Base-by-base conservation (phyloP, 75 land plant species). In the Adiantum capillusveneris region DNA sequence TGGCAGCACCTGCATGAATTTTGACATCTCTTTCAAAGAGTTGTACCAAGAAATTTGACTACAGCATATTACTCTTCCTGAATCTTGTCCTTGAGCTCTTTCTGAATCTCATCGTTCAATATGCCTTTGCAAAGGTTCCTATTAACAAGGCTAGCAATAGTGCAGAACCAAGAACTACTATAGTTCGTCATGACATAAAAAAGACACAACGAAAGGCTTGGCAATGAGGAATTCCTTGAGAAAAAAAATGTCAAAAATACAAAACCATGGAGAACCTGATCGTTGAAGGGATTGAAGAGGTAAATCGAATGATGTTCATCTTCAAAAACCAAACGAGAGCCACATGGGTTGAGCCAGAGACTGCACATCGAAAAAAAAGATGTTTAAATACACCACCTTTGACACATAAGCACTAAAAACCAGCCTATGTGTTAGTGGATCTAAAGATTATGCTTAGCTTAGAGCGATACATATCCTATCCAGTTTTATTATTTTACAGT, bases 281-380 rank as follows among this genome's bases (percentile, higher is more conserved):
- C 49, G 17, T 64, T 37, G 17, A 70, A 22, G 18, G 73, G 73
- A 46, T 57, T 70, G 31, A 65, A 60, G 14, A 67, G 34, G 28
- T 44, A 64, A 20, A 64, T 31, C 9, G 29, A 11, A 28, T 64
- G 69, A 7, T 37, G 41, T 42, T 64, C 68, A 63, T 70, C 73
- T 55, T 70, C 73, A 70, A 64, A 64, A 19, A 70, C 26, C 41
- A 64, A 9, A 9, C 61, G 73, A 19, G 73, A 68, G 19, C 61
- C 73, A 28, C 37, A 22, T 41, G 25, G 30, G 28, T 69, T 69
- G 16, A 56, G 31, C 71, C 71, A 69, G 25, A 69, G 14, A 12
- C 67, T 69, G 24, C 22, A 46, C 12, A 17, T 6, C 5, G 14
- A 17, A 18, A 18, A 46, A 46, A 46, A 5, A 18, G 50, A 21